phyloP scores from a whole-genome alignment of 2,329 filamentous ascomycete species.

The Dothiorella sarmentorum region DNA sequence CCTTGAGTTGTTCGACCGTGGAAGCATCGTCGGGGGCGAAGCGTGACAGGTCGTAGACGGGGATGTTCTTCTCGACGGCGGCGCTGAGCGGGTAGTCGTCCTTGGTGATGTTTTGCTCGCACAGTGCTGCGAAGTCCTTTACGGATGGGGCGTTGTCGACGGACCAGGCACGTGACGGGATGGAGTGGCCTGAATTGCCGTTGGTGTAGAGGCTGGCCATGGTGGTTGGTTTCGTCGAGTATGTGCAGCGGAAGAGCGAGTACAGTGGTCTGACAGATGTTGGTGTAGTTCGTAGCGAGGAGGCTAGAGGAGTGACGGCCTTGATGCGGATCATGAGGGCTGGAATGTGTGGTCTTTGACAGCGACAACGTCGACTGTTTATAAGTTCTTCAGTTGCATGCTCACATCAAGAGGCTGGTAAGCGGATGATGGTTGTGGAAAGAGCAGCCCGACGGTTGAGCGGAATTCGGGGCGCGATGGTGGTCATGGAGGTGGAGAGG shows the following conservation, averaged over 20 bases:
- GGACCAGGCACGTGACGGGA: constrained; percentile 30
- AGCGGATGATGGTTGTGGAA: not conserved
- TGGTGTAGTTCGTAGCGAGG: not conserved
- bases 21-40: constrained; percentile 34
- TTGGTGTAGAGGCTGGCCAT: not conserved
- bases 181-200: not conserved
- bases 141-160: constrained; percentile 37
- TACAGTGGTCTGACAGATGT: not conserved
- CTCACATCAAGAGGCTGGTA: not conserved
- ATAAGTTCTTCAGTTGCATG: not conserved
- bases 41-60: constrained; percentile 51
- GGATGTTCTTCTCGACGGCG: constrained; percentile 49
- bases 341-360: not conserved
- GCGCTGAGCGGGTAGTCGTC: constrained; percentile 49
- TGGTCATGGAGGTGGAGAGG: not conserved
- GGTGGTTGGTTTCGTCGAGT: not conserved
- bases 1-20: constrained; percentile 46
- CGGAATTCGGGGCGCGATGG: not conserved
- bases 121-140: constrained; percentile 45
- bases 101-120: constrained; percentile 37
- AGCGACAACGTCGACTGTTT: not conserved
- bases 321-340: not conserved
- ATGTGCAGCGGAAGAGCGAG: not conserved
- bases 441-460: not conserved
- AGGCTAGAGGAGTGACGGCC: not conserved